phyloP scores from a whole-genome alignment of 352 stramenopile genomes.

The Pythium diclinum region DNA sequence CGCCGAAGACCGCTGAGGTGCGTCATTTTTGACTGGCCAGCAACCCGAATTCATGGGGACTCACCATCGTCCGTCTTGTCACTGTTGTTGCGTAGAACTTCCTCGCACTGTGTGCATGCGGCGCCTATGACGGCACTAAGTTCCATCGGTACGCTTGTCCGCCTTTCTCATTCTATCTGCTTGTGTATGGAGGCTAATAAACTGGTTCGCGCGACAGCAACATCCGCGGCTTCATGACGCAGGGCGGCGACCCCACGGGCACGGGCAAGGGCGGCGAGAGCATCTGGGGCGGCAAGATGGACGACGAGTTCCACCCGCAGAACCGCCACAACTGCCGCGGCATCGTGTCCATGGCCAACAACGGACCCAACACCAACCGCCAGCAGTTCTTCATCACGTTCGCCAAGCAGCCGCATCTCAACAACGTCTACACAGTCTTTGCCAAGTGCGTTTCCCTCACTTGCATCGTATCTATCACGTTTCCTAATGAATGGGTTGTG shows the following conservation, averaged over 20 bases:
- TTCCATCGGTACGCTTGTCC: slow-evolving; percentile 74
- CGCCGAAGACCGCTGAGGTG: slow-evolving; percentile 83
- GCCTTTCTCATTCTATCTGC: slow-evolving; percentile 21
- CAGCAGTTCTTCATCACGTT: slow-evolving; percentile 99
- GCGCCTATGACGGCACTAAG: slow-evolving; percentile 88
- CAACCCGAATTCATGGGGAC: background rate
- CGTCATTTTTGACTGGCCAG: background rate
- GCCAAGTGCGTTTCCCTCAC: slow-evolving; percentile 70
- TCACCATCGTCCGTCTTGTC: background rate
- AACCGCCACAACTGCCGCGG: slow-evolving; percentile 88
- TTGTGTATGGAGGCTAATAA: slow-evolving; percentile 3
- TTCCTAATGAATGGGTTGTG: background rate
- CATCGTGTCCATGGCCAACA: slow-evolving; percentile 93
- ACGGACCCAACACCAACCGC: slow-evolving; percentile 89
- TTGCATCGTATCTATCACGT: too few relatives aligned
- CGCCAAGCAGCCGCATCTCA: slow-evolving; percentile 94
- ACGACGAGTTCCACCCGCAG: slow-evolving; percentile 91
- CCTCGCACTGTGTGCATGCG: slow-evolving; percentile 91
- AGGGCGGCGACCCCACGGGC: slow-evolving; percentile 88
- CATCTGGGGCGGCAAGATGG: slow-evolving; percentile 88
- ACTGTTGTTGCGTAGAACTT: slow-evolving; percentile 89
- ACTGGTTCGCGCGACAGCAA: slow-evolving; percentile 41
- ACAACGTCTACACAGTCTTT: slow-evolving; percentile 98
- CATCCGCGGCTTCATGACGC: slow-evolving; percentile 88
- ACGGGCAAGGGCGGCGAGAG: slow-evolving; percentile 89